phyloP scores from a whole-genome alignment of 192 early-diverging fungal species.

The Coemansia aciculifera region DNA sequence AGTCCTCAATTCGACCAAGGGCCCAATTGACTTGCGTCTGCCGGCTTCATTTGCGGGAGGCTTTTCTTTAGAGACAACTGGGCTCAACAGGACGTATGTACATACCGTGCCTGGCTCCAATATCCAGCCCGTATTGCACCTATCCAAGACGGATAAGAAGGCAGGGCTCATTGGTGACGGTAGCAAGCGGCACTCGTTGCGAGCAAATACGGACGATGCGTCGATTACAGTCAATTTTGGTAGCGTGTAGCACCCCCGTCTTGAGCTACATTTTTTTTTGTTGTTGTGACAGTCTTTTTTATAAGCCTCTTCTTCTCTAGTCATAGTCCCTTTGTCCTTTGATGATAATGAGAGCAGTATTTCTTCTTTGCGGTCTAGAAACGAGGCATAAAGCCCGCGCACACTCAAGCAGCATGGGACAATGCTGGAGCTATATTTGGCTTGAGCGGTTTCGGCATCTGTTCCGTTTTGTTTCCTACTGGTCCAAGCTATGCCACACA shows the following conservation, averaged over 20 bases:
- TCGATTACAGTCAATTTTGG: slow-evolving; percentile 36
- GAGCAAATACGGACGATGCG: slow-evolving; percentile 34
- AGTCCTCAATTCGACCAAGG: slow-evolving; percentile 30
- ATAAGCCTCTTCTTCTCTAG: neutral
- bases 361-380: neutral
- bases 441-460: neutral
- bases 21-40: slow-evolving; percentile 32
- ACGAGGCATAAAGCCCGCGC: neutral
- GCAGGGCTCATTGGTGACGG: slow-evolving; percentile 22
- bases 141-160: slow-evolving; percentile 36
- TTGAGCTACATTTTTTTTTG: neutral
- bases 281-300: neutral
- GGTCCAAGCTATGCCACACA: neutral
- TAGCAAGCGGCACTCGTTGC: slow-evolving; percentile 37
- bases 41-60: slow-evolving; percentile 44
- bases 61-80: slow-evolving; percentile 41
- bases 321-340: neutral
- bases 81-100: slow-evolving; percentile 39
- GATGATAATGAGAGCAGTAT: neutral
- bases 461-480: neutral
- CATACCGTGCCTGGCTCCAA: slow-evolving; percentile 20
- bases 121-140: slow-evolving; percentile 24
- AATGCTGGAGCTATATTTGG: neutral
- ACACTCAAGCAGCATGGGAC: neutral
- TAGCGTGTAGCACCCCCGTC: slow-evolving; percentile 8